Evolutionary conservation across 179 eudicot species (phyloP), one percentile per base, ranked within the genome.

Genomic region (Spinacia oleracea): DNA sequence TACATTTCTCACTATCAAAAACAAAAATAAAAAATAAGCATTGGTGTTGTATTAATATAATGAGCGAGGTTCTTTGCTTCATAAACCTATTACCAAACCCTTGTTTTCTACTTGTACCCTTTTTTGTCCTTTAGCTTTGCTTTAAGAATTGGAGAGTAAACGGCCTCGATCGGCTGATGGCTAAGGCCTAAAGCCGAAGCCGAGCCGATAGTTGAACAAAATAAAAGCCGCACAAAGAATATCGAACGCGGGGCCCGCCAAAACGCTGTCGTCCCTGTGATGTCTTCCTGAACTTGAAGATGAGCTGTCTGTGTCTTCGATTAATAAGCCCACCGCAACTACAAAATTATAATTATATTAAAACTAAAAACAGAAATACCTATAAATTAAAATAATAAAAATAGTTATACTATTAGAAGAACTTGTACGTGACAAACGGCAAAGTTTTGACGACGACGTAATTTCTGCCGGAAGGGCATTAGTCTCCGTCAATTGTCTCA

Each of bases 241-340:
- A 50, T 79, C 74, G 75, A 31, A 60, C 11, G 72, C 42, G 72
- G 72, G 85, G 80, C 73, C 82, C 77, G 40, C 55, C 31, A 64
- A 70, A 75, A 78, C 76, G 80, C 77, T 83, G 85, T 83, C 82
- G 82, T 79, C 29, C 59, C 80, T 75, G 70, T 79, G 80, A 79
- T 83, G 85, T 79, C 77, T 53, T 62, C 34, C 40, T 48, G 59
- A 79, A 42, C 82, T 75, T 76, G 67, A 75, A 75, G 85, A 66
- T 83, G 85, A 79, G 85, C 80, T 83, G 85, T 83, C 85, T 51
- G 11, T 83, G 79, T 79, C 85, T 72, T 79, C 73, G 51, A 75
- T 70, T 75, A 78, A 82, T 67, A 67, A 31, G 62, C 58, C 79
- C 81, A 82, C 85, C 85, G 72, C 70, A 73, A 65, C 79, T 31